Base-by-base conservation (phyloP, 2,329 filamentous ascomycete species). In the Calonectria naviculata region DNA sequence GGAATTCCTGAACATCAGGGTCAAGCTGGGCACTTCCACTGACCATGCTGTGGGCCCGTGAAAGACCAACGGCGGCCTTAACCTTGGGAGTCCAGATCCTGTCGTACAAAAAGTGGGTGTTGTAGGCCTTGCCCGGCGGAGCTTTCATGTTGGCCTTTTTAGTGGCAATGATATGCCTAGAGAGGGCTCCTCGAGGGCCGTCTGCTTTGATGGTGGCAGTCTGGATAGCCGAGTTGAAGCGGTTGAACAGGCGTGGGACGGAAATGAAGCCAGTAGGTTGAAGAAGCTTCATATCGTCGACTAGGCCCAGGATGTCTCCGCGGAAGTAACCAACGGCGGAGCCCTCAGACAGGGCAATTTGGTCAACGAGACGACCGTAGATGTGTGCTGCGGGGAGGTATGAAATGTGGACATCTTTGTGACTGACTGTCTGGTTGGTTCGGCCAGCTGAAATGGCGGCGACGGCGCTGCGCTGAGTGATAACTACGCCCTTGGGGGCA, bases 321-420 rank as follows among this genome's bases (percentile, higher is more conserved):
- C 97, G 94, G 89, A 98, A 99, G 83, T 96, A 99, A 15, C 96
- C 97, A 77, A 98, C 92, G 10, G 90, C 86, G 38, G 90, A 90
- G 66, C 95, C 95, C 64, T 90, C 88, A 78, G 93, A 90, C 19
- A 98, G 86, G 17, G 91, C 89, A 4, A 88, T 87, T 81, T 97
- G 93, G 81, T 99, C 97, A 46, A 92, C 87, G 75, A 98, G 88
- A 67, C 97, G 93, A 74, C 95, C 94, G 82, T 94, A 98, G 78
- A 99, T 98, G 81, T 99, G 97, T 12, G 97, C 97, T 44, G 98
- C 86, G 0, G 97, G 97, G 63, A 99, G 89, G 84, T 98, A 99
- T 1, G 96, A 98, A 69, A 94, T 90, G 75, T 93, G 87, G 4
- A 92, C 85, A 75, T 97, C 93, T 72, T 83, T 83, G 61, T 85